Conservation (phyloP, 208 protist species). For the Crithidia expoeki region DNA sequence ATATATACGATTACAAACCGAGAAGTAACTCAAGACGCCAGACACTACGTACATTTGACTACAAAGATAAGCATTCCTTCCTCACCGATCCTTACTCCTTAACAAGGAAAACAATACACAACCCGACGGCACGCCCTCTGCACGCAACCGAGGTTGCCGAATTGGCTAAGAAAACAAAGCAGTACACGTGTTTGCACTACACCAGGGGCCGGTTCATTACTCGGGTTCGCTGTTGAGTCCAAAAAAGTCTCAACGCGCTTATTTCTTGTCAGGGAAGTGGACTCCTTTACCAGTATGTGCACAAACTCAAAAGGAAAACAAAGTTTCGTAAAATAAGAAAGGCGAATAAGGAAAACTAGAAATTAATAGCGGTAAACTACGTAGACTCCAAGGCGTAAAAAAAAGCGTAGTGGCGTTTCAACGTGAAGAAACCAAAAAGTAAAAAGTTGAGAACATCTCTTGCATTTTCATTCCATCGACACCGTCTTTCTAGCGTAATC, state of each 20-base stretch:
- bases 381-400: background rate
- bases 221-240: background rate
- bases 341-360: background rate
- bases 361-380: constrained; percentile 1
- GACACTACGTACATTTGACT: constrained; percentile 2
- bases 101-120: too few species aligned
- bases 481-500: too few species aligned
- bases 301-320: background rate
- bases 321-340: constrained; percentile 1
- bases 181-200: background rate
- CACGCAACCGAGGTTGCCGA: too few species aligned
- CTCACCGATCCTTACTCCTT: background rate
- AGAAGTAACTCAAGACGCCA: background rate
- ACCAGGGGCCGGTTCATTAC: background rate
- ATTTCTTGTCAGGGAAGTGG: background rate
- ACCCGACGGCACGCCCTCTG: too few species aligned
- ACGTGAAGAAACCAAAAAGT: background rate
- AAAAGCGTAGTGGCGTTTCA: background rate
- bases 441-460: too few species aligned
- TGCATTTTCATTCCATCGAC: too few species aligned
- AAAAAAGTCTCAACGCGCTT: background rate
- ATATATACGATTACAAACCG: too few species aligned
- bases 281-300: background rate
- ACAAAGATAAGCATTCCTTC: background rate
- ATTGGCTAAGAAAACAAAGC: background rate